Base-by-base conservation (phyloP, 176 grass and related monocot genomes). In the Oryza glaberrima region DNA sequence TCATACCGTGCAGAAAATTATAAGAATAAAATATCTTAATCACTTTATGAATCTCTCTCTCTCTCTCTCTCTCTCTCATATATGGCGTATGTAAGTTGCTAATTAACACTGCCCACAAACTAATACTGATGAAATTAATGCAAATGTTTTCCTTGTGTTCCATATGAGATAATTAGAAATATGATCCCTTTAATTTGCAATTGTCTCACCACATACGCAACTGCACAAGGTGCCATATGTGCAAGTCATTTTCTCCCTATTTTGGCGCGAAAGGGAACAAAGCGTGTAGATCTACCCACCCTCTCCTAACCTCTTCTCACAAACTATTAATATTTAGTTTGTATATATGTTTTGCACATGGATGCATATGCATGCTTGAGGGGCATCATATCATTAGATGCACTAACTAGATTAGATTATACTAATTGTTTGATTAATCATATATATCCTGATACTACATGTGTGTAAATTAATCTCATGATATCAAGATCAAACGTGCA, bases 401-500 rank as follows among this genome's bases (percentile, higher is more conserved):
- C 58, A 11, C 58, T 63, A 10, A n/a, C 54, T n/a, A 58, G 54
- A 58, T 63, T 23, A 23, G 6, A 63, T 63, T n/a, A 63, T 63
- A 63, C 1, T 23, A 63, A 63, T 11, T 23, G 2, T 11, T 63
- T 63, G n/a, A 63, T 13, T 17, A 56, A 60, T 19, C 5, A 49
- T 73, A 9, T 41, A 41, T 41, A 41, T 65, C 13, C 5, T 49
- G 8, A 6, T 47, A 64, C 58, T 36, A 64, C 58, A 63, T 63
- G 7, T 63, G 64, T 63, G 64, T 58, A 64, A 81, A 26, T 44
- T 44, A 44, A 44, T 34, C 64, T 28, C 43, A 52, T 86, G 47
- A 54, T 32, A 75, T 34, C 70, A 81, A 56, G 63, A 17, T 81
- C 70, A 75, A 87, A 81, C 70, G 85, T 87, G 70, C 70, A 81